Base-by-base conservation (phyloP, 2,329 filamentous ascomycete species). In the Arthrobotrys megalospora region DNA sequence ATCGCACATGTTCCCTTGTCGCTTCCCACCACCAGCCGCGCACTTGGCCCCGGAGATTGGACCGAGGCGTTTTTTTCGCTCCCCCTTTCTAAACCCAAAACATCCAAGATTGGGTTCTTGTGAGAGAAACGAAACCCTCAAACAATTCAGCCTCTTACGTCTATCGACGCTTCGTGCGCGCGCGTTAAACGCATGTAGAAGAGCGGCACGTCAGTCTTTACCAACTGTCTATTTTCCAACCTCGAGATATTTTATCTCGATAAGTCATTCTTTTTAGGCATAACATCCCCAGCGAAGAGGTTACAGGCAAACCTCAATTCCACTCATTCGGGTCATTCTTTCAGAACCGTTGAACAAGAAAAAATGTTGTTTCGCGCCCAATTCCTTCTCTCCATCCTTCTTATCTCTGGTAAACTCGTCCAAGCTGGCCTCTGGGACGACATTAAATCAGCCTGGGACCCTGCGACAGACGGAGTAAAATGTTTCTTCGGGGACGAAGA, bases 401-500 rank as follows among this genome's bases (percentile, higher is more conserved):
- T 78, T 28, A 60, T 60, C 36, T 60, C 36, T n/a, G 19, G 55
- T 8, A 60, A 60, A 60, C 16, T 43, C 41, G 38, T 53, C 45
- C 53, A 70, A 28, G 55, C 67, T 34, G 52, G 66, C 21, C 32
- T 64, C 14, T 41, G 60, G 34, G 50, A 60, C 67, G 75, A 52
- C 21, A 34, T 52, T 19, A 65, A 62, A 16, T 71, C 67, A 28
- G 41, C 58, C 16, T 78, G 75, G 67, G 36, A 67, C 11, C 60
- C 65, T 24, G 67, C 53, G 36, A 72, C 67, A 6, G 16, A 41
- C 32, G 75, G 53, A 7, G 75, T 72, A n/a, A 78, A 72, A 72
- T 78, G 75, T 19, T 71, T 72, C 75, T 78, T 78, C 32, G 75
- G 75, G 19, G 47, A 68, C 64, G 62, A 67, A 19, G 34, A 52